A percentile compares a stretch with the other conserved stretches of the same genome.
phyloP scores from a whole-genome alignment of 1,284 basidiomycete species.

The Papiliotrema flavescens region DNA sequence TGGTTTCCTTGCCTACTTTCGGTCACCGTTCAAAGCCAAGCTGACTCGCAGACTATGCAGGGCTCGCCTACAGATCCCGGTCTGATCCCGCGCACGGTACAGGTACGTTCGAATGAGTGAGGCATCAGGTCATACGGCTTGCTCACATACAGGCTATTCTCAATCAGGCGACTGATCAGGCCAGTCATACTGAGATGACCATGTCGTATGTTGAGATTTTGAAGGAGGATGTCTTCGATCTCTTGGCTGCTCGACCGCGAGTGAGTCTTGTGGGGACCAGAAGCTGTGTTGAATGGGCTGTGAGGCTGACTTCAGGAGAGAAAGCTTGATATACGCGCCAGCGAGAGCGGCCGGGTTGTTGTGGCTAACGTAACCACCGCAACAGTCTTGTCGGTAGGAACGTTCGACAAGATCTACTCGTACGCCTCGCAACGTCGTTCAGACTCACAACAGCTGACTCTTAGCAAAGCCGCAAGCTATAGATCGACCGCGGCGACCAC shows the following conservation, averaged over 20 bases:
- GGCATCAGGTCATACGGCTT: too few species aligned
- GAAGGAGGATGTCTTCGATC: not conserved
- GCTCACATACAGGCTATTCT: too few species aligned
- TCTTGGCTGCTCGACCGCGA: not conserved
- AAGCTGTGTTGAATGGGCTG: too few species aligned
- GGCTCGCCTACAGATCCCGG: slow-evolving; percentile 65
- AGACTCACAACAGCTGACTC: not conserved
- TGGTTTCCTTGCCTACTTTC: too few species aligned
- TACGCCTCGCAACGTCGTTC: slow-evolving; percentile 44
- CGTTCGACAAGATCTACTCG: slow-evolving; percentile 65
- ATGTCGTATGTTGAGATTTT: not conserved
- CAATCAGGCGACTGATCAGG: too few species aligned
- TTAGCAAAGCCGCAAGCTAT: slow-evolving; percentile 57
- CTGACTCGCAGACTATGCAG: slow-evolving; percentile 65
- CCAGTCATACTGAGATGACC: not conserved
- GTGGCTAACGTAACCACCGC: slow-evolving; percentile 63
- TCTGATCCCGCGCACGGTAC: slow-evolving; percentile 70
- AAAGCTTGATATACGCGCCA: slow-evolving; percentile 74
- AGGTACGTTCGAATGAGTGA: slow-evolving; percentile 47
- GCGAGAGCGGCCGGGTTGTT: slow-evolving; percentile 68
- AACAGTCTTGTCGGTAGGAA: slow-evolving; percentile 55
- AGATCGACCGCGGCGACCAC: slow-evolving; percentile 80
- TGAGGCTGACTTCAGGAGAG: too few species aligned
- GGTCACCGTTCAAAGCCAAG: not conserved
- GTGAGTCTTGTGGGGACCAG: not conserved